Base-by-base conservation (phyloP, 805 yeast genomes). In the Hanseniaspora meyeri region DNA sequence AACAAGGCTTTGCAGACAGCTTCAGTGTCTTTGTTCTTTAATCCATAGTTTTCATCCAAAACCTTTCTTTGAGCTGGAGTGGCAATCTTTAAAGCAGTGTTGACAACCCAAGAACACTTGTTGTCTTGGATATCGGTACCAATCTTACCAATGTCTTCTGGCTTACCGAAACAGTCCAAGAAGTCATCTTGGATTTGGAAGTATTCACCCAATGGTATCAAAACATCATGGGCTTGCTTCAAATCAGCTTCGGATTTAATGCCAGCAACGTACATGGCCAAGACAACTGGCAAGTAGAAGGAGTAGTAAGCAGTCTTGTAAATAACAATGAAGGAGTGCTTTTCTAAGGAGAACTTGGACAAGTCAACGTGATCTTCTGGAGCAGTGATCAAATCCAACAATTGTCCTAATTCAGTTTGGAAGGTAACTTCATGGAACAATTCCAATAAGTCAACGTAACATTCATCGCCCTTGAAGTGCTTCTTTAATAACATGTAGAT, bases 121-220 rank as follows among this genome's bases (percentile, higher is more conserved):
- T 93, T 93, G 73, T 93, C 99, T 74, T 86, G 86, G 67, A 93
- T 93, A 70, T 93, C 99, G 59, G 98, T 93, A 63, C 99, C 99
- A 63, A 93, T 88, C 77, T 93, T 93, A 61, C 99, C 99, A 67
- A 90, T 93, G 66, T 91, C 88, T 68, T 87, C 95, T 45, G 98
- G 96, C 64, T 91, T 88, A 62, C 98, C 99, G 67, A 87, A 93
- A 71, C 96, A 87, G 72, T 93, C 99, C 62, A 93, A 79, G 74
- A 77, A 93, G 71, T 93, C 99, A 69, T 93, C 99, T 74, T 93
- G 98, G 63, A 93, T 87, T 76, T 93, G 99, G 83, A 93, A 93
- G 71, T 93, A 93, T 71, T 93, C 97, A 59, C 99, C 99, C 63
- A 93, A 79, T 57, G 97, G 97, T 61, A 93, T 82, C 70, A 93